Conservation (phyloP, 768 basidiomycete genomes). For the Boletus subcaerulescens region DNA sequence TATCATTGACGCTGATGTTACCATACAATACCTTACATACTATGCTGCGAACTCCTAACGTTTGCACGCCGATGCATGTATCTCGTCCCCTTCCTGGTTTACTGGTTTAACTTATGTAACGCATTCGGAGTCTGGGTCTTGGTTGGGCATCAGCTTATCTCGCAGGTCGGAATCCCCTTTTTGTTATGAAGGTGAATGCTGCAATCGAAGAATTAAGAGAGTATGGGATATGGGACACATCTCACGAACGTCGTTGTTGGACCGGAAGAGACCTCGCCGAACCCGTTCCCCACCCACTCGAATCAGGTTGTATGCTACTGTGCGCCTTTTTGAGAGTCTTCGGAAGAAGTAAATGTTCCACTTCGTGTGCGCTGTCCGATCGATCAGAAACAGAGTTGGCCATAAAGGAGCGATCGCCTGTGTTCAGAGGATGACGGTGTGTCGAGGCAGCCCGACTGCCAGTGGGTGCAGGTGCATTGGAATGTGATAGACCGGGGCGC, state of each 20-base stretch:
- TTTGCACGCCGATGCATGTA: constrained; percentile 21
- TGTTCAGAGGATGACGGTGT: constrained; percentile 44
- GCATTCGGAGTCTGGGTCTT: background rate
- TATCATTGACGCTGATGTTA: constrained; percentile 12
- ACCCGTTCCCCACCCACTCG: constrained; percentile 38
- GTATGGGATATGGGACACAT: background rate
- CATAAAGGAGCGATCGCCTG: constrained; percentile 41
- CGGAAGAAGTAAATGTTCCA: constrained; percentile 59
- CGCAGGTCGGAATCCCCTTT: constrained; percentile 49
- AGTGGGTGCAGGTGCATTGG: constrained; percentile 5
- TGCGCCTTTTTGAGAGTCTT: constrained; percentile 19
- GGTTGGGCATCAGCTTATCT: constrained; percentile 15
- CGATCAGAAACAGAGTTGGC: constrained; percentile 50
- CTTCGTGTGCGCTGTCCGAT: constrained; percentile 68
- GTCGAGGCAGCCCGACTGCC: constrained; percentile 24
- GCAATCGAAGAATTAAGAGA: background rate
- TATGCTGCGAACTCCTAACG: constrained; percentile 1
- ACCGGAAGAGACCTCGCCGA: constrained; percentile 21
- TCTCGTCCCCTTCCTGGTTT: constrained; percentile 14
- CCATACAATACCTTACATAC: constrained; percentile 13
- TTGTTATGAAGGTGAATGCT: constrained; percentile 46
- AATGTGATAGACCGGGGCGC: constrained; percentile 31
- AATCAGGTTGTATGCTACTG: constrained; percentile 18
- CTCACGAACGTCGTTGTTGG: constrained; percentile 28
- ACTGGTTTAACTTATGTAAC: constrained; percentile 21